Base-by-base conservation (phyloP, 495 filamentous ascomycete species). In the Trichoderma reesei region DNA sequence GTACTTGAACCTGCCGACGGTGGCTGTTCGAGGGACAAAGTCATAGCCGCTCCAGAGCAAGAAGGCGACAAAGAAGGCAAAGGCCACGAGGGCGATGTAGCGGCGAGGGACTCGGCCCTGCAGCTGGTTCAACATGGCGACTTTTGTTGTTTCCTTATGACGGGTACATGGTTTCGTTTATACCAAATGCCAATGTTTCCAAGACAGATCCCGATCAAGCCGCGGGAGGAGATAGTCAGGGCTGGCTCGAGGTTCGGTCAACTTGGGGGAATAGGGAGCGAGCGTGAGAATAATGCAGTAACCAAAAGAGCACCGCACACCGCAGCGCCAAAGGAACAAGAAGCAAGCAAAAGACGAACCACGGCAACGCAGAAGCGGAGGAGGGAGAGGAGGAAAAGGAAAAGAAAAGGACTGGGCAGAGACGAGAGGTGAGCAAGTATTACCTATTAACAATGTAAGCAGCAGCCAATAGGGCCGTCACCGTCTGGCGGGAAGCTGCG, bases 1-100 rank as follows among this genome's bases (percentile, higher is more conserved):
- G 39, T 63, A 63, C 41, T 63, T 63, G 61, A 63, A 33, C 9
- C n/a, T 46, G 18, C 41, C 61, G 61, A 46, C 41, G 8, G 16
- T 41, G 39, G 8, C n/a, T 6, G 9, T 5, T n/a, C 31, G n/a
- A 44, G 61, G 37, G 4, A 16, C 18, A 6, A 46, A 2, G 34
- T 41, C 41, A 34, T 46, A 44, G 41, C 61, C 20, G 39, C 31
- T 14, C 61, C 61, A 63, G 8, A 63, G 41, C 16, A 65, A 16
- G 20, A 65, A 8, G 63, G 41, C 18, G 20, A 60, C 3, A 37
- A 42, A 31, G 54, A 46, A 37, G 14, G 60, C 10, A 10, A 31
- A 44, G 39, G 44, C 54, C 6, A 60, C 20, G 38, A 64, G 20
- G 34, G 38, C 63, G 38, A 61, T 54, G 20, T 60, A 44, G 54